These are phyloP conservation scores for Jaltomata sinuosa DNA, from an alignment of 257 asterid species.

Conservation along the genomic window DNA sequence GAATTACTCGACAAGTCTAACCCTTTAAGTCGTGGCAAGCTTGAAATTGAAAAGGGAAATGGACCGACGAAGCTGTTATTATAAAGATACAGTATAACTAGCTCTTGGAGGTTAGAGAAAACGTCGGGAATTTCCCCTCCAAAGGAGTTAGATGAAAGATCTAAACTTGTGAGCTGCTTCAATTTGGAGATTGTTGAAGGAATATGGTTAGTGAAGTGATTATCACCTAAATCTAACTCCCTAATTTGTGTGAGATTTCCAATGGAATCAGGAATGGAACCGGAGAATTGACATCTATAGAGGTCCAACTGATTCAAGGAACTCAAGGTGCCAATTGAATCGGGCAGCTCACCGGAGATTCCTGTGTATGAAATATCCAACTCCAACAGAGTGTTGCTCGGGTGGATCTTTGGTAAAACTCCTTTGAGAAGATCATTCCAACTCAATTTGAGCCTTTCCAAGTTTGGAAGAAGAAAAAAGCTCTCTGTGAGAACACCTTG, in stretches of 20 bases:
- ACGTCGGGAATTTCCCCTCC: not conserved
- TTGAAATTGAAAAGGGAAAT: not conserved
- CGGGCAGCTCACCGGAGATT: not conserved
- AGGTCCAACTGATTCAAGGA: not conserved
- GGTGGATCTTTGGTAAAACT: not conserved
- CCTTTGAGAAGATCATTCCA: not conserved
- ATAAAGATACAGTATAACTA: not conserved
- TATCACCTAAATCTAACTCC: fast-evolving
- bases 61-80: not conserved
- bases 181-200: not conserved
- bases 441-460: not conserved
- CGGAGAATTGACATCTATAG: not conserved
- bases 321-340: not conserved
- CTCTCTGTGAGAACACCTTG: not conserved
- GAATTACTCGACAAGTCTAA: not conserved
- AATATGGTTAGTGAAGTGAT: not conserved
- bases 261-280: not conserved
- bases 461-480: not conserved
- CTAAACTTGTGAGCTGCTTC: too few relatives aligned
- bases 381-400: not conserved
- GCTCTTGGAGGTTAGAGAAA: not conserved
- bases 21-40: not conserved
- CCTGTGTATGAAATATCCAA: not conserved
- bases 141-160: not conserved
- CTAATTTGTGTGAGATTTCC: not conserved